Evolutionary conservation across 1,284 basidiomycete genomes (phyloP).

Genomic region (Naganishia albida): DNA sequence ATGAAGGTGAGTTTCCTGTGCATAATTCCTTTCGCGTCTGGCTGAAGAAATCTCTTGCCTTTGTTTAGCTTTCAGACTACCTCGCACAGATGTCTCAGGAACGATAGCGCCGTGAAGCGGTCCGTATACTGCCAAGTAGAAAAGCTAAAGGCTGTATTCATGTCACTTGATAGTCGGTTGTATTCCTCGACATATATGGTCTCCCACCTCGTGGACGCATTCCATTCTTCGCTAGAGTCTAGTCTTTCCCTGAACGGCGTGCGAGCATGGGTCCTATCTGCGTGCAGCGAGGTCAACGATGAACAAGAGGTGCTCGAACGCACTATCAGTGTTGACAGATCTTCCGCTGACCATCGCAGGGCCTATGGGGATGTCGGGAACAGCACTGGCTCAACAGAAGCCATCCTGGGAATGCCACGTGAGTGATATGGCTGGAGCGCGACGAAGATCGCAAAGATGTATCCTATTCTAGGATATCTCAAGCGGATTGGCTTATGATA

Average conservation of each 20-base stretch:
- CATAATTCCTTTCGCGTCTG: neutral
- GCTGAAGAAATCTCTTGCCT: neutral
- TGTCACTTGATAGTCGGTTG: slow-evolving; percentile 20
- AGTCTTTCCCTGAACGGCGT: neutral
- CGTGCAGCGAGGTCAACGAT: too few relatives aligned
- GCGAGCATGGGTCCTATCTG: too few relatives aligned
- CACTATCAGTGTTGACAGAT: too few relatives aligned
- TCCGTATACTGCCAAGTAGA: neutral
- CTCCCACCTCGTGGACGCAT: neutral
- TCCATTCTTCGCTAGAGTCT: neutral
- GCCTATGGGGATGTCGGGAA: too few relatives aligned
- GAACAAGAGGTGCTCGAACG: too few relatives aligned
- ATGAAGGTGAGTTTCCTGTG: slow-evolving; percentile 66
- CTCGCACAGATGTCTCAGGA: slow-evolving; percentile 63
- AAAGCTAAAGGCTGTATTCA: slow-evolving; percentile 3
- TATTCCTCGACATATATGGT: slow-evolving; percentile 14
- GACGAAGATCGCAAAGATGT: too few relatives aligned
- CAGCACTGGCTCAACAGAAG: too few relatives aligned
- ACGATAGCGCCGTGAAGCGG: slow-evolving; percentile 1
- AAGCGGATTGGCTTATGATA: too few relatives aligned
- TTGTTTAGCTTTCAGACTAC: slow-evolving; percentile 69
- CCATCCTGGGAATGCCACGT: too few relatives aligned
- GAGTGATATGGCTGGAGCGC: too few relatives aligned
- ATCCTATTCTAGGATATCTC: too few relatives aligned
- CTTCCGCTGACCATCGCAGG: too few relatives aligned